These are phyloP conservation scores for Nicotiana attenuata DNA, from an alignment of 257 asterid species.

Conservation along the genomic window DNA sequence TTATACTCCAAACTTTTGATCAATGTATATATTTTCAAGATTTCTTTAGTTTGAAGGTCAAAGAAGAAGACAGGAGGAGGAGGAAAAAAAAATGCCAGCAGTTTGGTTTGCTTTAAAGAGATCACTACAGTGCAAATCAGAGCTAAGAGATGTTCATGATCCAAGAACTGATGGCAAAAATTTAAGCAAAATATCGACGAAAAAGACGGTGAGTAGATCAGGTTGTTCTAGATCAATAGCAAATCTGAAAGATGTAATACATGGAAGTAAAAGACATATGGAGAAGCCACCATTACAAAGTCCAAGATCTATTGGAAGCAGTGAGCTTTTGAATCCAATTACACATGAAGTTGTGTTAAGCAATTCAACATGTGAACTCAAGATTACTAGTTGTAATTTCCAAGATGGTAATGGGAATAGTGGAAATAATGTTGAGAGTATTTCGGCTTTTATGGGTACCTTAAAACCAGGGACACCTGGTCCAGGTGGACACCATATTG, in stretches of 20 bases:
- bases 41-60: neutral
- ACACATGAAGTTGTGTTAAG: constrained; percentile 69
- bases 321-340: constrained; percentile 73
- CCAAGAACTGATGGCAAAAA: constrained; percentile 31
- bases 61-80: neutral
- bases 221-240: constrained; percentile 94
- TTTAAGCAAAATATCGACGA: constrained; percentile 42
- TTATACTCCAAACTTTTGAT: neutral
- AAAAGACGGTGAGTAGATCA: constrained; percentile 40
- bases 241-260: constrained; percentile 76
- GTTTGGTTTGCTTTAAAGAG: constrained; percentile 72
- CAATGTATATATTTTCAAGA: constrained; percentile 5
- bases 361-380: constrained; percentile 70
- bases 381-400: constrained; percentile 40
- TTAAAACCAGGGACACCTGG: constrained; percentile 77
- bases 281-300: constrained; percentile 71
- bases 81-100: constrained; percentile 53
- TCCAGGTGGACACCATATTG: constrained; percentile 30
- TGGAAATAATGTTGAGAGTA: constrained; percentile 22
- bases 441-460: constrained; percentile 42
- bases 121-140: constrained; percentile 67
- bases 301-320: constrained; percentile 86
- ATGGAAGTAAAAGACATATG: constrained; percentile 83
- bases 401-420: constrained; percentile 18
- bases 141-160: constrained; percentile 44